These are phyloP conservation scores for Solanum rostratum DNA, from an alignment of 257 asterid genomes.

Conservation along the genomic window DNA sequence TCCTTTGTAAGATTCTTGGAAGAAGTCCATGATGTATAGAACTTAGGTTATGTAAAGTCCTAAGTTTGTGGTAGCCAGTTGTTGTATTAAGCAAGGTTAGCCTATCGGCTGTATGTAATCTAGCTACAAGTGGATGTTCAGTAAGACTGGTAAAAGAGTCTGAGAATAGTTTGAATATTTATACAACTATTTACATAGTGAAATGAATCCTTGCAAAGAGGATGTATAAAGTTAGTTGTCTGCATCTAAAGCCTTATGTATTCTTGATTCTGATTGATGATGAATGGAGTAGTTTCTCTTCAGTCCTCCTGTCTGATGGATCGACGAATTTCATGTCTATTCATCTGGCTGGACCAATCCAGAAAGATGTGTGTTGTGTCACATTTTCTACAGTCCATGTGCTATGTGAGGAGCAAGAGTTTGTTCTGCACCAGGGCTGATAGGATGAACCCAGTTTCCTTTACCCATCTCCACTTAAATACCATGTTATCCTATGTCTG, in stretches of 20 bases:
- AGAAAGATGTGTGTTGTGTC: not conserved
- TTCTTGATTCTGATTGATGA: not conserved
- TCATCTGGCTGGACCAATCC: not conserved
- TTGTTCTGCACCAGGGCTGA: not conserved
- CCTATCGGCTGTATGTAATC: not conserved
- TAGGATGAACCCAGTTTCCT: not conserved
- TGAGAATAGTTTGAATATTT: not conserved
- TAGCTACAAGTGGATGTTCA: not conserved
- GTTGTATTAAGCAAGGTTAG: not conserved
- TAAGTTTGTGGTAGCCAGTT: not conserved
- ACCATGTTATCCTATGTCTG: not conserved
- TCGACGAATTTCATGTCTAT: not conserved
- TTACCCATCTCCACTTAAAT: not conserved
- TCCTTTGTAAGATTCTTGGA: not conserved
- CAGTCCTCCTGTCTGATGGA: not conserved
- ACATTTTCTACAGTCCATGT: not conserved
- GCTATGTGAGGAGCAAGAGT: not conserved
- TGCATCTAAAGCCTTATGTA: not conserved
- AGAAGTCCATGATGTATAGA: not conserved
- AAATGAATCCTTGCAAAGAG: not conserved
- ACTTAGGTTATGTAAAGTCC: not conserved
- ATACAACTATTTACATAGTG: not conserved
- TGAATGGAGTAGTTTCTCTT: not conserved
- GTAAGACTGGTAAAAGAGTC: not conserved
- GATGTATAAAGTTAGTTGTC: not conserved